A percentile compares a stretch with the other conserved stretches of the same genome.
Conservation (phyloP, 805 yeast species). For the Ogataea siamensis region DNA sequence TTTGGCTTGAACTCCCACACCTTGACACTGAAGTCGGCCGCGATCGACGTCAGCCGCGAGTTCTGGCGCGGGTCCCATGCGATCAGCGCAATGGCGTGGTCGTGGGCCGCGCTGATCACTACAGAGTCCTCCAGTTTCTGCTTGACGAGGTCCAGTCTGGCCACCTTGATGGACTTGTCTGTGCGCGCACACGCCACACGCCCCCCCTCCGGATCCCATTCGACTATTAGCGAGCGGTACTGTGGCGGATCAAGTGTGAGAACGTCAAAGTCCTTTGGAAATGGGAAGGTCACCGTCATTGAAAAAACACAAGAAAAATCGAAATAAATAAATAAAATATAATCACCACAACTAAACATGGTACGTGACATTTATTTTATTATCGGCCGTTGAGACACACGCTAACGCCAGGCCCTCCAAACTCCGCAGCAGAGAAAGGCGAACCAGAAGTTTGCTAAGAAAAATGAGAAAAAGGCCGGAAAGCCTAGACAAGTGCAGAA, state of each 20-base stretch:
- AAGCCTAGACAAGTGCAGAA: conserved; percentile 50
- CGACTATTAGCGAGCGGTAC: conserved; percentile 9
- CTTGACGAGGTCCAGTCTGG: conserved; percentile 31
- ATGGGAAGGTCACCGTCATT: conserved; percentile 6
- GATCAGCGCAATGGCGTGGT: conserved; percentile 39
- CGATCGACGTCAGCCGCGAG: conserved; percentile 43
- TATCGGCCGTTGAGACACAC: neutral
- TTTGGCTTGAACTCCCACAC: conserved; percentile 41
- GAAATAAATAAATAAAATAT: neutral
- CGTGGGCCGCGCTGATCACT: conserved; percentile 40
- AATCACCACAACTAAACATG: too few relatives aligned
- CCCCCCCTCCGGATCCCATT: conserved; percentile 43
- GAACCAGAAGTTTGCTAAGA: conserved; percentile 78
- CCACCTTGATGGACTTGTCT: conserved; percentile 42
- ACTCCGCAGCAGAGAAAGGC: conserved; percentile 86
- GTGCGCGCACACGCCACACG: conserved; percentile 42
- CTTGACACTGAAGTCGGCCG: conserved; percentile 41
- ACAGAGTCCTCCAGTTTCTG: conserved; percentile 36
- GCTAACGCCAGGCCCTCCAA: conserved; percentile 55
- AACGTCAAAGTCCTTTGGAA: conserved; percentile 16
- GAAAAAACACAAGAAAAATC: too few relatives aligned
- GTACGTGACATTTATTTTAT: neutral
- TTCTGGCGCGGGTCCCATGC: conserved; percentile 46
- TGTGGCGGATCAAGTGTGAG: conserved; percentile 16
- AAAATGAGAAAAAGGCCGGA: conserved; percentile 71